Conservation (phyloP, 2,329 filamentous ascomycete species). For the Fusarium succisae region DNA sequence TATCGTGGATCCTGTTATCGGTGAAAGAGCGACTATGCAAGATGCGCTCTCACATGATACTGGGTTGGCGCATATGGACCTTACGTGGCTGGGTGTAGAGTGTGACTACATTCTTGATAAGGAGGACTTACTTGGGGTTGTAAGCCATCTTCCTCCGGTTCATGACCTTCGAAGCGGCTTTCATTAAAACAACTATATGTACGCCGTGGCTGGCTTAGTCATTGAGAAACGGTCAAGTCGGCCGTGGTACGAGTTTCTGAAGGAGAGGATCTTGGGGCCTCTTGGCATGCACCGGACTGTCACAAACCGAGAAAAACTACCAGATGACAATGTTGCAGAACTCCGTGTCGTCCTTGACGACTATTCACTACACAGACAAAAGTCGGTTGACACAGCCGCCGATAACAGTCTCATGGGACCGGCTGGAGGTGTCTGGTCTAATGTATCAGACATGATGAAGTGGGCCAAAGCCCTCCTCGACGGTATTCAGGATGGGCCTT, state of each 20-base stretch:
- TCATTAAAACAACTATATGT: neutral
- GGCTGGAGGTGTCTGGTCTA: neutral
- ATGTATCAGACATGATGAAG: neutral
- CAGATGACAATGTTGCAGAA: fast-evolving
- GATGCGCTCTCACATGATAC: neutral
- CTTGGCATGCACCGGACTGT: neutral
- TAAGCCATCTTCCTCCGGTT: neutral
- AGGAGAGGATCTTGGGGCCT: neutral
- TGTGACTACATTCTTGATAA: neutral
- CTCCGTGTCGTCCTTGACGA: neutral
- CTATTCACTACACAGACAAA: neutral
- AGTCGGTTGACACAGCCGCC: neutral
- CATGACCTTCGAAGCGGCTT: neutral
- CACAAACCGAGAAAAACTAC: neutral
- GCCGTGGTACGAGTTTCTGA: neutral
- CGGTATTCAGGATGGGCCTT: neutral
- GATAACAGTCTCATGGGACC: neutral
- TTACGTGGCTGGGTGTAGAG: neutral
- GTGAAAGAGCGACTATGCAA: neutral
- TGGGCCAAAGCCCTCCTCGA: neutral
- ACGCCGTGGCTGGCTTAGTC: neutral
- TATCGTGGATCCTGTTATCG: neutral
- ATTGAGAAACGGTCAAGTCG: neutral
- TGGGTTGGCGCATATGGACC: neutral
- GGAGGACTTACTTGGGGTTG: neutral